A percentile compares a stretch with the other conserved stretches of the same genome.
phyloP scores from a whole-genome alignment of 495 filamentous ascomycete genomes.

The Margaritispora aquatica region DNA sequence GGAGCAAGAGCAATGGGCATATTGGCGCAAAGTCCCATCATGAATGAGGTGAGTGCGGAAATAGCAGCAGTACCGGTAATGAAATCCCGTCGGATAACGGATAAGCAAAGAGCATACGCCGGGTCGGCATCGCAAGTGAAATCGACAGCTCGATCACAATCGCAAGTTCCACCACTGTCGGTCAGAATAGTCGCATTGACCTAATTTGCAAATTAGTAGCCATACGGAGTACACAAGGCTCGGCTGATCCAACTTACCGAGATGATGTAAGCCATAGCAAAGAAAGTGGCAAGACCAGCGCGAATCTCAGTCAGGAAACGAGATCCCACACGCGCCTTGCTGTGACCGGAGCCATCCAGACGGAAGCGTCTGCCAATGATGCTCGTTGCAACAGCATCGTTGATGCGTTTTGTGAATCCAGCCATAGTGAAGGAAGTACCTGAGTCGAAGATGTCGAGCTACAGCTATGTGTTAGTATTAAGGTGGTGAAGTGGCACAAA shows the following conservation, averaged over 20 bases:
- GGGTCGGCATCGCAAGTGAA: constrained; percentile 46
- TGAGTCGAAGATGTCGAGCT: no score
- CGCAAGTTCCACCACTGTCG: constrained; percentile 62
- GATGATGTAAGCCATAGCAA: constrained; percentile 76
- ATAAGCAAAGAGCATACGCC: constrained; percentile 56
- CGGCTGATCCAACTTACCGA: constrained; percentile 43
- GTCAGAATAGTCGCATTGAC: constrained; percentile 64
- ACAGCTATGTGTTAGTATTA: no score
- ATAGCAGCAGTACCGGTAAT: constrained; percentile 75
- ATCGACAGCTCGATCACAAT: constrained; percentile 44
- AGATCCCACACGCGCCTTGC: constrained; percentile 48
- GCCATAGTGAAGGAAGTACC: no score
- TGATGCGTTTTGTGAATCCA: background rate
- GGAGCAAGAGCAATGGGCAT: constrained; percentile 44
- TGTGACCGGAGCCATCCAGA: constrained; percentile 59
- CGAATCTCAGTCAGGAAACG: constrained; percentile 71
- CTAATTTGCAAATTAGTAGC: constrained; percentile 21
- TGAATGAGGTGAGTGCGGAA: constrained; percentile 58
- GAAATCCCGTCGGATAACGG: constrained; percentile 65
- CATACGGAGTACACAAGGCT: constrained; percentile 20
- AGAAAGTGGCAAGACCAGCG: constrained; percentile 71
- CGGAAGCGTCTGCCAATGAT: constrained; percentile 38
- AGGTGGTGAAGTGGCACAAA: no score
- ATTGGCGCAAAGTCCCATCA: constrained; percentile 64
- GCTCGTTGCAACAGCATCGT: constrained; percentile 2